phyloP scores from a whole-genome alignment of 495 filamentous ascomycete species.

The Neurospora tetrasperma region DNA sequence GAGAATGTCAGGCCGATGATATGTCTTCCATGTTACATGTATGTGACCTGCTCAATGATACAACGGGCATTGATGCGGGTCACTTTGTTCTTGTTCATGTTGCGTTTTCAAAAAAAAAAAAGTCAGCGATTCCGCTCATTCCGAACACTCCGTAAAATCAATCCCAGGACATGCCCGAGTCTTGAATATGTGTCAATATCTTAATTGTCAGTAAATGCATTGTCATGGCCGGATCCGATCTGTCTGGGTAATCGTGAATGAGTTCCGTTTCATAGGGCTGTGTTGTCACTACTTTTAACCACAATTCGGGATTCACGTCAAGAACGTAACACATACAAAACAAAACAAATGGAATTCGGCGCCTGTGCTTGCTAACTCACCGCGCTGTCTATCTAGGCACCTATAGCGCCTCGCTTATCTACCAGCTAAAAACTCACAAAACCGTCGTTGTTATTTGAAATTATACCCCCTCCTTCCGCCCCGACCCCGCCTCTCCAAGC shows the following conservation, averaged over 20 bases:
- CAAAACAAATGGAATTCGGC: not conserved
- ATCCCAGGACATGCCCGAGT: not conserved
- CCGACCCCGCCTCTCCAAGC: slow-evolving; percentile 4
- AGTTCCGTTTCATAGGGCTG: not conserved
- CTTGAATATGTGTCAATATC: not conserved
- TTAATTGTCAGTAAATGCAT: not conserved
- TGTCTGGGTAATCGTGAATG: not conserved
- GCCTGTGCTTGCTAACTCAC: not conserved
- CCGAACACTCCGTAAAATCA: not conserved
- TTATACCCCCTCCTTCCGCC: not conserved
- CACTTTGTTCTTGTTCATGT: not conserved
- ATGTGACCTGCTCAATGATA: not conserved
- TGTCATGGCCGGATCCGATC: not conserved
- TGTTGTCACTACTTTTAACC: not conserved
- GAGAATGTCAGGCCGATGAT: not conserved
- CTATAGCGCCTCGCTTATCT: not conserved
- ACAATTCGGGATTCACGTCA: not conserved
- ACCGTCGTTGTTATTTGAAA: too few relatives aligned
- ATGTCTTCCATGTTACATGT: not conserved
- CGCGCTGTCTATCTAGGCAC: not conserved
- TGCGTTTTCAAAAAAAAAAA: not conserved
- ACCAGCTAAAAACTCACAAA: not conserved
- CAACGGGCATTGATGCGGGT: not conserved
- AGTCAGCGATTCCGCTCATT: not conserved
- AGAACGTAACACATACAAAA: not conserved